Evolutionary conservation across 2,329 filamentous ascomycete species (phyloP).

Genomic region (Zalaria obscura): DNA sequence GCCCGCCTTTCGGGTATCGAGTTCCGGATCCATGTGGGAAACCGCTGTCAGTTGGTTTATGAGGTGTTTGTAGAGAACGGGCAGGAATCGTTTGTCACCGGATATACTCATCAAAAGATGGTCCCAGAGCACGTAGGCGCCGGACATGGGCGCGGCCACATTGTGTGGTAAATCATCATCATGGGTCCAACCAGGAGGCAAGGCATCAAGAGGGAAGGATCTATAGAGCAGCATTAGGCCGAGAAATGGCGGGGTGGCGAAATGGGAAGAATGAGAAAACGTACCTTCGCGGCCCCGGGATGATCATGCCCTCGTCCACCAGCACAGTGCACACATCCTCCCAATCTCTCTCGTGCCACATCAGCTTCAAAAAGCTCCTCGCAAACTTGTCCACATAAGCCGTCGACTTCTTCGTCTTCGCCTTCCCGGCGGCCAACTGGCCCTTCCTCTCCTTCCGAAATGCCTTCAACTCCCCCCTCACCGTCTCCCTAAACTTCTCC

Average conservation of each 20-base stretch:
- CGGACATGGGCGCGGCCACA: slow-evolving; percentile 10
- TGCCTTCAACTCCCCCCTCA: too few species aligned
- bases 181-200: too few species aligned
- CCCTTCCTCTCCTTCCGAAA: neutral
- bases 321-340: slow-evolving; percentile 12
- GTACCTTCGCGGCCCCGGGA: slow-evolving; percentile 20
- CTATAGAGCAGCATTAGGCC: too few species aligned
- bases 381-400: neutral
- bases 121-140: slow-evolving; percentile 31
- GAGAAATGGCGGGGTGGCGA: too few species aligned
- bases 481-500: neutral
- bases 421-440: too few species aligned
- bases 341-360: neutral
- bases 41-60: slow-evolving; percentile 18
- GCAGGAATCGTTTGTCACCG: slow-evolving; percentile 19
- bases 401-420: neutral
- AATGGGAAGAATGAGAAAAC: too few species aligned
- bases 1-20: slow-evolving; percentile 7
- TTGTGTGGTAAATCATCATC: neutral
- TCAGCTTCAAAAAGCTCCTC: too few species aligned
- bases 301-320: slow-evolving; percentile 19
- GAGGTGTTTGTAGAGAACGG: slow-evolving; percentile 24
- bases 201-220: too few species aligned
- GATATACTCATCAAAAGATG: slow-evolving; percentile 22
- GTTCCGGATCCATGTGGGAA: slow-evolving; percentile 9